Conservation (phyloP, 1,284 basidiomycete species). For the Cryptococcus maquisensis region DNA sequence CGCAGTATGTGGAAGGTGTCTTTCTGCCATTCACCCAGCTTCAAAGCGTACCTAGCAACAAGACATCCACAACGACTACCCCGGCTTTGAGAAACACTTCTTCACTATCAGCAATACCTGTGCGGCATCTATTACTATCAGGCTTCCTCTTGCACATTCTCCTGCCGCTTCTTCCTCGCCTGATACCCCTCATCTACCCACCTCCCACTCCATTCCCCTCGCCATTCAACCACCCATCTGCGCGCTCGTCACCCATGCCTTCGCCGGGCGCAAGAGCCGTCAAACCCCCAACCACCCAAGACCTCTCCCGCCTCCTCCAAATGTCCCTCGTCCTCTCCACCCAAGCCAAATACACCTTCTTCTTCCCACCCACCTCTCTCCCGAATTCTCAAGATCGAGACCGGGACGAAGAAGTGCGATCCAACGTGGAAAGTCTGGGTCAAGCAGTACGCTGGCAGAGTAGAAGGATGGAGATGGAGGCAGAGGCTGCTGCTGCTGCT, state of each 20-base stretch:
- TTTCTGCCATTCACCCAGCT: conserved; percentile 51
- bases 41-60: conserved; percentile 26
- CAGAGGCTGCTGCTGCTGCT: not conserved
- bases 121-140: conserved; percentile 46
- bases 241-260: too few species aligned
- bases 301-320: conserved; percentile 42
- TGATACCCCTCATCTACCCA: conserved; percentile 28
- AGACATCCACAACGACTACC: conserved; percentile 8
- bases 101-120: conserved; percentile 29
- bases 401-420: conserved; percentile 35
- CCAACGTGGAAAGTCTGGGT: conserved; percentile 33
- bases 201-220: not conserved
- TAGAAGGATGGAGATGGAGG: conserved; percentile 10
- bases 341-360: conserved; percentile 41
- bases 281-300: conserved; percentile 17
- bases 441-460: conserved; percentile 35
- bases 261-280: not conserved
- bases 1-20: conserved; percentile 49
- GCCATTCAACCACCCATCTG: too few species aligned
- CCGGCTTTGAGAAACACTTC: conserved; percentile 8
- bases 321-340: conserved; percentile 48
- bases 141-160: conserved; percentile 48
- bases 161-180: conserved; percentile 41
- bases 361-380: conserved; percentile 23
- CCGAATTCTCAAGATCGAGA: not conserved